These are phyloP conservation scores for Phytophthora brassicae DNA, from an alignment of 352 stramenopile genomes.

Conservation along the genomic window DNA sequence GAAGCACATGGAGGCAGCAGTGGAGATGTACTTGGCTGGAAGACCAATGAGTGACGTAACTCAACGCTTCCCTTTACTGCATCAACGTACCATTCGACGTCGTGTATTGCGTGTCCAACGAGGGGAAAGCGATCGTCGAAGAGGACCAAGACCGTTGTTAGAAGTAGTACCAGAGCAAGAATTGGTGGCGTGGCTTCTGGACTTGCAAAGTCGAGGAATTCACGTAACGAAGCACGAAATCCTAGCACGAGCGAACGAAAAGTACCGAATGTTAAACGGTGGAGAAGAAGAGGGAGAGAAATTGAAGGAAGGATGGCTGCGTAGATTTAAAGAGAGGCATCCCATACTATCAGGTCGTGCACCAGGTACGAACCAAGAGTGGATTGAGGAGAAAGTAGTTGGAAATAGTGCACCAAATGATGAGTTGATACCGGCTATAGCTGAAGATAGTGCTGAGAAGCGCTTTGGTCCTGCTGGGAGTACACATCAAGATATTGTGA, in stretches of 20 bases:
- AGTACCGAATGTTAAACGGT: constrained; percentile 12
- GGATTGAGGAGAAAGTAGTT: neutral
- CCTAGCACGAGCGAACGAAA: constrained; percentile 16
- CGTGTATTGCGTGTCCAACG: constrained; percentile 24
- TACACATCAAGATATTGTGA: neutral
- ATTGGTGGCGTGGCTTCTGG: constrained; percentile 22
- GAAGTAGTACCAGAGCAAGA: constrained; percentile 21
- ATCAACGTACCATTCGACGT: constrained; percentile 25
- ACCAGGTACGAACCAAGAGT: neutral
- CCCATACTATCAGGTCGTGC: constrained; percentile 20
- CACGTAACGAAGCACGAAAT: constrained; percentile 23
- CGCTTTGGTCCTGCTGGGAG: neutral
- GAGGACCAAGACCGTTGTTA: constrained; percentile 21
- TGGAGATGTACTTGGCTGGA: constrained; percentile 26
- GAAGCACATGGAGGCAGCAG: constrained; percentile 30
- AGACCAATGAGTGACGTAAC: constrained; percentile 18
- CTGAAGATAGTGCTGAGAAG: constrained; percentile 1
- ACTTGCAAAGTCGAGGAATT: constrained; percentile 14
- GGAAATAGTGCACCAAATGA: too few species aligned
- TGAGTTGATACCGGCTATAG: neutral
- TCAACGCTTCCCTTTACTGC: constrained; percentile 21
- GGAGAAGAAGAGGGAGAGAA: neutral
- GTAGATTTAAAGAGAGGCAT: constrained; percentile 30
- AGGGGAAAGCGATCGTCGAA: constrained; percentile 22
- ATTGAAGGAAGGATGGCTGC: constrained; percentile 27